phyloP scores from a whole-genome alignment of 306 rosid species.

The Potentilla sterilis region DNA sequence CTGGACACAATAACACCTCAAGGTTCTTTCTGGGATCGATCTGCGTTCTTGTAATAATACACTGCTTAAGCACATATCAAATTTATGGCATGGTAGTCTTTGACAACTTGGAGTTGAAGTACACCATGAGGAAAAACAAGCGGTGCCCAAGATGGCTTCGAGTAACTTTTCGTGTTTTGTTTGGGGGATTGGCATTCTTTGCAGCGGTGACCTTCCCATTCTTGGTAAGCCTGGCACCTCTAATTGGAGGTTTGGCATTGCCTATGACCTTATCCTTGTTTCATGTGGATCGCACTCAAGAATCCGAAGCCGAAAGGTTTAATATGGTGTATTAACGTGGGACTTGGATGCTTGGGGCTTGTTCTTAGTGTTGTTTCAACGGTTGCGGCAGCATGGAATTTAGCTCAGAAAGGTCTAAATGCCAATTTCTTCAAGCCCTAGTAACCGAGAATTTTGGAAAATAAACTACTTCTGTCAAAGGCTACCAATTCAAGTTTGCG shows the following conservation, averaged over 20 bases:
- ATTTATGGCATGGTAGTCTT: conserved; percentile 61
- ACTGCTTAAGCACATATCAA: conserved; percentile 52
- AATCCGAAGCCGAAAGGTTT: conserved; percentile 37
- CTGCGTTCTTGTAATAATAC: conserved; percentile 40
- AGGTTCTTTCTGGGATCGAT: conserved; percentile 41
- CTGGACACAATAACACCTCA: conserved; percentile 29
- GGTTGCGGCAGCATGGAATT: conserved; percentile 41
- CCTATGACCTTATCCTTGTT: conserved; percentile 77
- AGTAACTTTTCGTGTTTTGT: conserved; percentile 35
- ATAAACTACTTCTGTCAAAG: not conserved
- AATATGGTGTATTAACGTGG: conserved; percentile 40
- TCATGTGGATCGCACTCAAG: conserved; percentile 74
- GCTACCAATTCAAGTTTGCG: too few relatives aligned
- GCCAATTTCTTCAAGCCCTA: conserved; percentile 66
- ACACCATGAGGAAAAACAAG: conserved; percentile 41
- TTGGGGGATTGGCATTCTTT: conserved; percentile 51
- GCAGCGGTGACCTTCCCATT: conserved; percentile 60
- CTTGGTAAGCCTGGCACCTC: conserved; percentile 42
- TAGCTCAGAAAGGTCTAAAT: conserved; percentile 35
- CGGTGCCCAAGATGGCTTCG: conserved; percentile 42
- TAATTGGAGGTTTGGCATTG: conserved; percentile 56
- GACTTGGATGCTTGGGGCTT: conserved; percentile 56
- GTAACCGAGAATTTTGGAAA: not conserved
- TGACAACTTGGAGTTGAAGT: conserved; percentile 59
- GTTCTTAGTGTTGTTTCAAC: conserved; percentile 37